Evolutionary conservation across 495 filamentous ascomycete genomes (phyloP), one percentile per base, ranked within the genome.

Genomic region (Aspergillus diversus): DNA sequence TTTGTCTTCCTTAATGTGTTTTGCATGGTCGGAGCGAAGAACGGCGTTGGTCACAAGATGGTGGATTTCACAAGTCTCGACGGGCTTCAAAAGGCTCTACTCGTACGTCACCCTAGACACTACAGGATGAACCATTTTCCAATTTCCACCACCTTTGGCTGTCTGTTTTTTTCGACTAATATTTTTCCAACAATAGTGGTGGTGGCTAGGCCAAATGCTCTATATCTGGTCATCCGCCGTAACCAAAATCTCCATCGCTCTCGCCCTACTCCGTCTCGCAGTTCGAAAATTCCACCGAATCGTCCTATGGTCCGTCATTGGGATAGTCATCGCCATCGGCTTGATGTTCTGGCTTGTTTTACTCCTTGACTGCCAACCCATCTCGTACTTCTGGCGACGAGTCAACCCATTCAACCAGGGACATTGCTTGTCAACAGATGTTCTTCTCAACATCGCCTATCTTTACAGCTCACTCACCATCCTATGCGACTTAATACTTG

Each of bases 241-340:
- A 2, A 69, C 73, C 6, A 75, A 74, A 48, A 57, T 71, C 4
- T 76, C 78, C 5, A 79, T 79, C 33, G 69, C 71, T 39, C 60
- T 75, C 16, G 71, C 75, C 7, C 73, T 78, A 12, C 71, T 80
- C 37, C 71, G 78, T 15, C 63, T 79, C 21, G 69, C 74, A 5
- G 64, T 75, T 7, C 11, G 49, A 1, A 46, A 35, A 3, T 9
- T 59, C 7, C 72, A 78, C 54, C 60, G 60, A 21, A 27, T 66
- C 7, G 67, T 70, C n/a, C 61, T 79, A 8, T 77, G 71, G 65
- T 17, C 63, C 4, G 53, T 72, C 6, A 69, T 67, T 12, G 59
- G 9, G 0, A 34, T 69, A 3, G 33, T 59, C 5, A 57, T 65
- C 7, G n/a, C 53, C 2, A 54, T 66, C 3, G 68, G 63, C 0